Evolutionary conservation across 441 rosid genomes (phyloP).

Genomic region (Adansonia rubrostipa): DNA sequence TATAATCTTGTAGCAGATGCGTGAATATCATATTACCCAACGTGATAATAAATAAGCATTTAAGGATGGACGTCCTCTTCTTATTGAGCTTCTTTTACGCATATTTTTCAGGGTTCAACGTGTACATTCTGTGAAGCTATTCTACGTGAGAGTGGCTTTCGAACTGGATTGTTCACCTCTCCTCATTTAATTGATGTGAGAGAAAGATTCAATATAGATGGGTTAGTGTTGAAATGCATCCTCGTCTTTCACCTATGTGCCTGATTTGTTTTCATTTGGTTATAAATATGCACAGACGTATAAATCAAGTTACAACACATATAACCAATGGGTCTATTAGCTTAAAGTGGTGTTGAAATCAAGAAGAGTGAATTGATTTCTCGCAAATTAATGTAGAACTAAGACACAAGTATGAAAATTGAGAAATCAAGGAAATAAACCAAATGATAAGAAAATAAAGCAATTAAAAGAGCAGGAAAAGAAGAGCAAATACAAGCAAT

Average conservation of each 20-base stretch:
- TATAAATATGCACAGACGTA: neutral
- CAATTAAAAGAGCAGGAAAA: too few species aligned
- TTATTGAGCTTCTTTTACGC: conserved; percentile 10
- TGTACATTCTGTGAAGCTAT: conserved; percentile 88
- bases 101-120: conserved; percentile 74
- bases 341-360: too few species aligned
- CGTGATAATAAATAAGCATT: neutral
- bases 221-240: conserved; percentile 49
- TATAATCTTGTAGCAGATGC: neutral
- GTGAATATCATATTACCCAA: neutral
- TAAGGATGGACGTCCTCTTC: conserved; percentile 7
- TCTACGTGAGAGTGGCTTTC: conserved; percentile 78
- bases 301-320: neutral
- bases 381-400: too few species aligned
- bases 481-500: too few species aligned
- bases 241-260: neutral
- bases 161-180: conserved; percentile 86
- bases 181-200: conserved; percentile 96
- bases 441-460: too few species aligned
- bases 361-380: too few species aligned
- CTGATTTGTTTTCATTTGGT: neutral
- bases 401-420: too few species aligned
- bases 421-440: too few species aligned
- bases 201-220: conserved; percentile 80
- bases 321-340: neutral